phyloP scores from a whole-genome alignment of 2,329 filamentous ascomycete genomes.

The Parastagonospora avenae region DNA sequence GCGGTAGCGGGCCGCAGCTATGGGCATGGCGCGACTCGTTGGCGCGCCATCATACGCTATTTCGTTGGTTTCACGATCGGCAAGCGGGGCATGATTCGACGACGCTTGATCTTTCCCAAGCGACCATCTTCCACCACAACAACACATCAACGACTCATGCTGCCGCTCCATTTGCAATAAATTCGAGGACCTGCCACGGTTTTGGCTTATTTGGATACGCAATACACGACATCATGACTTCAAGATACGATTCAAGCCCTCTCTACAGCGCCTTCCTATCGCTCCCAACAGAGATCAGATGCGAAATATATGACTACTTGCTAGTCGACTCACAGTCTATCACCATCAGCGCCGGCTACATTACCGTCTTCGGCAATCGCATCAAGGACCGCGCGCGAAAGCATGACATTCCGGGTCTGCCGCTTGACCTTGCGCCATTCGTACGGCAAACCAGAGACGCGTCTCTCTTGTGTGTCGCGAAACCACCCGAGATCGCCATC shows the following conservation, averaged over 20 bases:
- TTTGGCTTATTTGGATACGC: neutral
- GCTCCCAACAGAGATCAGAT: conserved; percentile 49
- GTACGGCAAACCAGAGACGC: conserved; percentile 40
- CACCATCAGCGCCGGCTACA: conserved; percentile 47
- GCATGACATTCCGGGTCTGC: conserved; percentile 44
- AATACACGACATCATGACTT: conserved; percentile 3
- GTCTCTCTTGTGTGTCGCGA: conserved; percentile 36
- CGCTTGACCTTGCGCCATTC: conserved; percentile 41
- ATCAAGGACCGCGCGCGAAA: conserved; percentile 32
- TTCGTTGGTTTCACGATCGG: conserved; percentile 19
- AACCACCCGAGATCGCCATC: conserved; percentile 29
- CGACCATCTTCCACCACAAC: neutral
- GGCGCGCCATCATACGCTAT: conserved; percentile 2
- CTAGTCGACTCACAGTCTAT: conserved; percentile 43
- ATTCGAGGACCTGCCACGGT: neutral
- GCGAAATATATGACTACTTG: conserved; percentile 49
- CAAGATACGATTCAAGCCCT: neutral
- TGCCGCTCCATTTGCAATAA: conserved; percentile 6
- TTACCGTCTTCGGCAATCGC: conserved; percentile 34
- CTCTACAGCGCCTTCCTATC: conserved; percentile 22
- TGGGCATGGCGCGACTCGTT: conserved; percentile 16
- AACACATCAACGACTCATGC: neutral
- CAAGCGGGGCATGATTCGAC: conserved; percentile 17
- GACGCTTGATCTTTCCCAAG: conserved; percentile 1
- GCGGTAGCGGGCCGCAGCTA: conserved; percentile 8